phyloP scores from a whole-genome alignment of 768 basidiomycete species.

The Mycena capillaripes region DNA sequence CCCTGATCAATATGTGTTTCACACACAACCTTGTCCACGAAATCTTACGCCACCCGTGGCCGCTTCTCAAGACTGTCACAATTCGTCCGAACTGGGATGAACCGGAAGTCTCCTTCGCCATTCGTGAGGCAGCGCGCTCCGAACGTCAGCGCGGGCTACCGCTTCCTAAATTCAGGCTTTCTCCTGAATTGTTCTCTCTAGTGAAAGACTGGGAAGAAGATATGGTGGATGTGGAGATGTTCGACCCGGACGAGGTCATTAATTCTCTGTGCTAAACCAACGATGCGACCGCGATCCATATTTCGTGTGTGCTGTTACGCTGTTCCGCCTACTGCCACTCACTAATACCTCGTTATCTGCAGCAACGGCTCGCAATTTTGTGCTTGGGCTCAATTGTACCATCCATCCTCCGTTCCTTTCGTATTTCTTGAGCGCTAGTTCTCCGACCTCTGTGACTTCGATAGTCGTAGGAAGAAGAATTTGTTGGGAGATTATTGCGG shows the following conservation, averaged over 20 bases:
- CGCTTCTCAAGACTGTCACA: not conserved
- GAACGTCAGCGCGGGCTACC: not conserved
- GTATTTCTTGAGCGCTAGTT: too few relatives aligned
- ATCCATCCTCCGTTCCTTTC: too few relatives aligned
- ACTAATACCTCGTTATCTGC: too few relatives aligned
- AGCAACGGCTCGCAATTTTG: too few relatives aligned
- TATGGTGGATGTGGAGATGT: not conserved
- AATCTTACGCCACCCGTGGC: not conserved
- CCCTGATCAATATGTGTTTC: conserved; percentile 2
- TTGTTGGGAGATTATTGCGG: too few relatives aligned
- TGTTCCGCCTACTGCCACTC: too few relatives aligned
- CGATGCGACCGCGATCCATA: too few relatives aligned
- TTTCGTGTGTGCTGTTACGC: too few relatives aligned
- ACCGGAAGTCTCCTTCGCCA: not conserved
- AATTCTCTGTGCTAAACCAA: not conserved
- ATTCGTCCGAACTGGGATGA: not conserved
- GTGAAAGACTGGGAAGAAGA: not conserved
- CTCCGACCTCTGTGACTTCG: too few relatives aligned
- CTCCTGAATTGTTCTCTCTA: not conserved
- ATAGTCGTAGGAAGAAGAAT: too few relatives aligned
- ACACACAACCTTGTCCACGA: not conserved
- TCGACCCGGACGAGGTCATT: not conserved
- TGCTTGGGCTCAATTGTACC: too few relatives aligned
- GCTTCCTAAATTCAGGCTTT: not conserved
- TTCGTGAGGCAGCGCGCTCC: not conserved